Base-by-base conservation (phyloP, 2,329 filamentous ascomycete species). In the Leptographium galeiforme region DNA sequence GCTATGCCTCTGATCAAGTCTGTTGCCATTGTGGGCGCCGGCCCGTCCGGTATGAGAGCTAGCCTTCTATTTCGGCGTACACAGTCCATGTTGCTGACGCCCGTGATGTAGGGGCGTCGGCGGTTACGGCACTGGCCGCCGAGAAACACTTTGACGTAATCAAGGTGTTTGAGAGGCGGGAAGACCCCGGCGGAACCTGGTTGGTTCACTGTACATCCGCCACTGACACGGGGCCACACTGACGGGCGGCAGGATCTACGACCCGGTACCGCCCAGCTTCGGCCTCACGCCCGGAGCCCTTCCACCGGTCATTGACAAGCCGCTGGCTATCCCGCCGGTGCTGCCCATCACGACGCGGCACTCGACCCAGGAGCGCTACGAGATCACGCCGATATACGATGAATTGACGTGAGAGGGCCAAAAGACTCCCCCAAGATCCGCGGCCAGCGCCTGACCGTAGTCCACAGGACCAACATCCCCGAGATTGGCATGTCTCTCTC, bases 401-500 rank as follows among this genome's bases (percentile, higher is more conserved):
- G 55, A 53, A 3, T 40, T 58, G 2, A 58, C 57, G 50, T 56
- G 34, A 47, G 43, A 34, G 10, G 5, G 7, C 6, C 6, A 46
- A 16, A 45, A 44, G n/a, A 39, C 30, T 2, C 33, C 13, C 4
- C 3, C 25, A 25, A 5, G 5, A 5, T 3, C 25, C 25, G 5
- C 25, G 25, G 25, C 25, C 25, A 25, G 25, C 25, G 2, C 3
- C 45, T 48, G 32, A 34, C 33, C 33, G 4, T 36, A n/a, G 12
- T 18, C 8, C 14, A 16, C 40, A 70, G 76, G 1, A 80, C 77
- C 1, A 80, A 80, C 49, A 75, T 80, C 0, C 77, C 77, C 0
- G 71, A 74, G 18, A 66, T 75, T 51, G 57, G 66, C 30, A 61
- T 73, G 32, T 77, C 85, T 56, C 81, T 81, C 0, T 60, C 68